Conservation (phyloP, 2,329 filamentous ascomycete genomes). For the Fusarium nanum region DNA sequence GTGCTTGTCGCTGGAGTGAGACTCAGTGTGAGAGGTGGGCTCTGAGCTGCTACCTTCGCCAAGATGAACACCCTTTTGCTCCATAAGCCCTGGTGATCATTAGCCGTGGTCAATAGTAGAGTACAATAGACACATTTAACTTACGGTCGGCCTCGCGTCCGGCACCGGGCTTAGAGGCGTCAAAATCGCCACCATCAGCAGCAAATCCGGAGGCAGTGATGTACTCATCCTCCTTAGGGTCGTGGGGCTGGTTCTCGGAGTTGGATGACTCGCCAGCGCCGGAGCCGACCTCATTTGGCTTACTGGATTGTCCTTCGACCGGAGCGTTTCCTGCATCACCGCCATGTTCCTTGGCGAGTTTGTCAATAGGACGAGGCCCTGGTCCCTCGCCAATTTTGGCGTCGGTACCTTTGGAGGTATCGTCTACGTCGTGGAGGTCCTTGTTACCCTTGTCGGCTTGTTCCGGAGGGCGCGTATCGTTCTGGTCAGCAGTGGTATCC, state of each 20-base stretch:
- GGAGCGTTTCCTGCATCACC: slow-evolving; percentile 47
- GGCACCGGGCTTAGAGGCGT: slow-evolving; percentile 71
- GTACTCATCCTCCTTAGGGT: slow-evolving; percentile 67
- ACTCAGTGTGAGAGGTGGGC: slow-evolving; percentile 9
- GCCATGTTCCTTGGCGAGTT: slow-evolving; percentile 52
- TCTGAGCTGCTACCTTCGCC: slow-evolving; percentile 21
- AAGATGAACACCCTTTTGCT: slow-evolving; percentile 49
- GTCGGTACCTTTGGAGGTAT: slow-evolving; percentile 41
- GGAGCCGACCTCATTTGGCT: slow-evolving; percentile 25
- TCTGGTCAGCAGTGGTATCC: slow-evolving; percentile 49
- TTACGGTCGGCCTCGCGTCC: slow-evolving; percentile 74
- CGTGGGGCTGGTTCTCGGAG: slow-evolving; percentile 47
- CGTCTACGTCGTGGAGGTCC: slow-evolving; percentile 51
- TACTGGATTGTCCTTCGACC: slow-evolving; percentile 15
- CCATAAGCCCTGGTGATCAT: slow-evolving; percentile 49
- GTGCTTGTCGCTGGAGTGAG: slow-evolving; percentile 30
- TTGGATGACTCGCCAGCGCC: slow-evolving; percentile 18
- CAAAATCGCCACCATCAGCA: slow-evolving; percentile 76
- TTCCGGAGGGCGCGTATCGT: slow-evolving; percentile 55
- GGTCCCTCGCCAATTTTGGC: slow-evolving; percentile 49
- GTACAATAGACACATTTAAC: slow-evolving; percentile 40
- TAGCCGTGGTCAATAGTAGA: neutral
- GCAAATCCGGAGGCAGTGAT: slow-evolving; percentile 68
- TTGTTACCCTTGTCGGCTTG: slow-evolving; percentile 47
- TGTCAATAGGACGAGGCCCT: slow-evolving; percentile 49